A percentile compares a stretch with the other conserved stretches of the same genome.
These are phyloP conservation scores for Cymbidium sinense DNA, from an alignment of 106 monocot species.

Conservation along the genomic window DNA sequence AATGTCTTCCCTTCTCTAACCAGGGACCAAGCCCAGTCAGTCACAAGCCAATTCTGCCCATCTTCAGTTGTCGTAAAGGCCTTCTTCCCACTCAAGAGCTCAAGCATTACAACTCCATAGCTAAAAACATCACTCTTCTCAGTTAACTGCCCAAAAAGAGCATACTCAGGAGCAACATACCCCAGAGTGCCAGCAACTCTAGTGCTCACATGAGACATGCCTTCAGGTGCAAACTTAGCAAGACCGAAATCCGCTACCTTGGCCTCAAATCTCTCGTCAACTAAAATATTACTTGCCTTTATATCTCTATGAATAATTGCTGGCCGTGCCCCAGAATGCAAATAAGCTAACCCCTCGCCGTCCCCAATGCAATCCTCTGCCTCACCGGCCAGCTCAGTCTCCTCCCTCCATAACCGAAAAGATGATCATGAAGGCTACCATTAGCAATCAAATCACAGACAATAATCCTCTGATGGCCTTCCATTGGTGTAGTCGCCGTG, in stretches of 20 bases:
- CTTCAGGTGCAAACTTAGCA: slow-evolving; percentile 80
- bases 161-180: slow-evolving; percentile 92
- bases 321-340: slow-evolving; percentile 73
- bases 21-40: slow-evolving; percentile 90
- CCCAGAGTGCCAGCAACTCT: slow-evolving; percentile 86
- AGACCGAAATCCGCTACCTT: slow-evolving; percentile 89
- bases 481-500: slow-evolving; percentile 52
- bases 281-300: slow-evolving; percentile 79
- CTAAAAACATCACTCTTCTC: slow-evolving; percentile 93
- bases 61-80: slow-evolving; percentile 30
- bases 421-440: slow-evolving; percentile 86
- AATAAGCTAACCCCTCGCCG: slow-evolving; percentile 66
- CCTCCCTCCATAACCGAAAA: slow-evolving; percentile 29
- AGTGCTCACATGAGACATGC: slow-evolving; percentile 83
- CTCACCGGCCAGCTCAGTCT: slow-evolving; percentile 62
- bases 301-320: slow-evolving; percentile 84
- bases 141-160: slow-evolving; percentile 82
- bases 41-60: slow-evolving; percentile 39
- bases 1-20: slow-evolving; percentile 49
- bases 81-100: slow-evolving; percentile 87
- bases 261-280: slow-evolving; percentile 68
- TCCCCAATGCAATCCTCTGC: slow-evolving; percentile 74
- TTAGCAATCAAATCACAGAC: slow-evolving; percentile 83
- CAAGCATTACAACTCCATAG: slow-evolving; percentile 79
- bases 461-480: slow-evolving; percentile 89